Evolutionary conservation across 805 yeast genomes (phyloP).

Genomic region (Candida nanaspora): DNA sequence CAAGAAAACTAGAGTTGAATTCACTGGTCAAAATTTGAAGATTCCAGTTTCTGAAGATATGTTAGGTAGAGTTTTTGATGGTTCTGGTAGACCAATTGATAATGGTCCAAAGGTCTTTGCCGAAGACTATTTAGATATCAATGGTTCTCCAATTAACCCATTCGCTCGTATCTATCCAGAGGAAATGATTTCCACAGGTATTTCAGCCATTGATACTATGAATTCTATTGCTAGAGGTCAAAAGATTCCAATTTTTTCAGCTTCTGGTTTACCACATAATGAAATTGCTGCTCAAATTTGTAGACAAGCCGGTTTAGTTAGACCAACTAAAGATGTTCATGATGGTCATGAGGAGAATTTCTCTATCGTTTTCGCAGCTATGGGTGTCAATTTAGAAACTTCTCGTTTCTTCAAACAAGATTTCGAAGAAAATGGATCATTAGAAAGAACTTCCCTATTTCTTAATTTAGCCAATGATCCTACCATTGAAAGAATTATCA

Average conservation of each 20-base stretch:
- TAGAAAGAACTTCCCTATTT: slow-evolving; percentile 95
- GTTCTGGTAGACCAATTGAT: slow-evolving; percentile 97
- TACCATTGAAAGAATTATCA: slow-evolving; percentile 97
- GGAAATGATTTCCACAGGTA: slow-evolving; percentile 99
- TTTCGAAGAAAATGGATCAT: slow-evolving; percentile 97
- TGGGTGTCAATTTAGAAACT: slow-evolving; percentile 99
- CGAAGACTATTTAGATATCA: slow-evolving; percentile 96
- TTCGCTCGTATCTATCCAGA: slow-evolving; percentile 98
- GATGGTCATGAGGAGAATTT: slow-evolving; percentile 99
- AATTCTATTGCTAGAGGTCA: slow-evolving; percentile 99
- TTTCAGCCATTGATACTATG: slow-evolving; percentile 98
- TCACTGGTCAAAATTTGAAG: slow-evolving; percentile 90
- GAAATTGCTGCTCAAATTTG: slow-evolving; percentile 99
- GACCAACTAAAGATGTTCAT: slow-evolving; percentile 99
- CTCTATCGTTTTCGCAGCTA: slow-evolving; percentile 98
- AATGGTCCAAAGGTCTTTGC: slow-evolving; percentile 98
- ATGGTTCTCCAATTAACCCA: slow-evolving; percentile 98
- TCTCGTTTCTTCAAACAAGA: slow-evolving; percentile 98
- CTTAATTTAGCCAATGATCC: slow-evolving; percentile 98
- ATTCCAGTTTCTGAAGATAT: slow-evolving; percentile 96
- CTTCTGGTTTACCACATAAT: slow-evolving; percentile 98
- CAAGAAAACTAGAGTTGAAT: slow-evolving; percentile 93
- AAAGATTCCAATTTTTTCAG: slow-evolving; percentile 97
- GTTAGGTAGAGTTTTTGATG: slow-evolving; percentile 97
- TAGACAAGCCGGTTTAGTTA: slow-evolving; percentile 98